Base-by-base conservation (phyloP, 257 asterid species). In the Solanum microdontum region DNA sequence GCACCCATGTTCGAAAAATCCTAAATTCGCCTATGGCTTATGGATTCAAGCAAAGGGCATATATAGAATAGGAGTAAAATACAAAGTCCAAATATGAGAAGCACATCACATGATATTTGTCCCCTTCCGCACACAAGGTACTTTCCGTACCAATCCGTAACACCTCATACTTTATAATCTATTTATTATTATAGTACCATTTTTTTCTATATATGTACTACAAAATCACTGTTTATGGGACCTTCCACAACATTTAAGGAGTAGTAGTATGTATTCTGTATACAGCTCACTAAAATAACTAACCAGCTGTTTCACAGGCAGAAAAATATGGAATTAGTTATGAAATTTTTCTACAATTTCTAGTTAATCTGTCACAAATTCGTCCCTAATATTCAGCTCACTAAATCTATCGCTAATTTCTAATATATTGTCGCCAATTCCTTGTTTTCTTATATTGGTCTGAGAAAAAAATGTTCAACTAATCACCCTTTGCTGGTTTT, bases 101-200 rank as follows among this genome's bases (percentile, higher is more conserved):
- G 28, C 48, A 73, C 17, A 73, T 34, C 45, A 73, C 82, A 33
- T 34, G 82, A 73, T 73, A 73, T 73, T 34, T 73, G 82, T 73
- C 82, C 28, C 82, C 82, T 73, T 21, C 82, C 82, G 13, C 43
- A 73, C 13, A 32, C 10, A 73, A 33, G 28, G 82, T 73, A 73
- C 82, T 24, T 73, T 33, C 82, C 82, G 82, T 73, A 73, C 48
- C 82, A 33, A 73, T 73, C 82, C 82, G 82, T 73, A 34, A 73
- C 28, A 10, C 28, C 82, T 73, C 48, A 10, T 19, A 19, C 82
- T 73, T 73, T 58, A 58, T 58, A 58, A 17, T 8, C 24, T 70
- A 6, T 43, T 43, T 43, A 28, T 28, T 7, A 58, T 21, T 60
- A 51, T 21, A 55, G 10, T 51, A 51, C 62, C 62, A 51, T 51